Percentiles rank a stretch among this genome's conserved stretches.
Conservation (phyloP, 371 early-diverging fungal genomes). For the Apophysomyces ossiformis region DNA sequence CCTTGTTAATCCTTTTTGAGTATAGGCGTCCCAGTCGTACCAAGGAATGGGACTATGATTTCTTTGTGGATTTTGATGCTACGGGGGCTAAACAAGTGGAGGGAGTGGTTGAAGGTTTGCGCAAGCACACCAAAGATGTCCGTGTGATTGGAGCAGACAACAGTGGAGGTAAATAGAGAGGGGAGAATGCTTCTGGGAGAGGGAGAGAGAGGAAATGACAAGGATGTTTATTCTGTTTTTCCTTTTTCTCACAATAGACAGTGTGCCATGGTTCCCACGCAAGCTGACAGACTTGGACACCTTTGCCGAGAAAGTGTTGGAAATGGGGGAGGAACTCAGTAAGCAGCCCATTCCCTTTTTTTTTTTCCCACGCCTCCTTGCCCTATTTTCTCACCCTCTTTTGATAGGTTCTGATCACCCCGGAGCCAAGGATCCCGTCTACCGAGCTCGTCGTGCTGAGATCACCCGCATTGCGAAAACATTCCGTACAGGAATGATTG, state of each 20-base stretch:
- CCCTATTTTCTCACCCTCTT: not conserved
- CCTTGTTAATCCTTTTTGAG: not conserved
- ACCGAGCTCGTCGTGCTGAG: conserved; percentile 85
- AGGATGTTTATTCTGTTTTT: not conserved
- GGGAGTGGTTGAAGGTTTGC: conserved; percentile 62
- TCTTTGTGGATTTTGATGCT: conserved; percentile 89
- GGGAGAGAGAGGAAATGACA: not conserved
- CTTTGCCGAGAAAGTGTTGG: conserved; percentile 91
- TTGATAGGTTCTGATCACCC: conserved; percentile 86
- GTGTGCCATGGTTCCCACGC: conserved; percentile 94
- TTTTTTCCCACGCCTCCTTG: not conserved
- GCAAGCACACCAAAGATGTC: conserved; percentile 66
- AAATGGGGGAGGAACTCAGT: conserved; percentile 89
- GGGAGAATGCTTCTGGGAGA: too few relatives aligned
- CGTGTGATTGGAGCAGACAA: conserved; percentile 49
- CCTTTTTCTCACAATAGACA: conserved; percentile 29
- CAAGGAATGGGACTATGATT: conserved; percentile 85
- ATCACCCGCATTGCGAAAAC: conserved; percentile 88
- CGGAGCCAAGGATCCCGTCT: conserved; percentile 88
- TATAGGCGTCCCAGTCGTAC: conserved; percentile 80
- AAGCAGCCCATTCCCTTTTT: conserved; percentile 14
- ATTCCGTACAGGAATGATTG: conserved; percentile 80
- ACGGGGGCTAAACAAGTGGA: conserved; percentile 57
- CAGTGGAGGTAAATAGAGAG: conserved; percentile 19
- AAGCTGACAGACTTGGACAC: conserved; percentile 91